Percentiles rank a stretch among this genome's conserved stretches.
Conservation (phyloP, 2,329 filamentous ascomycete species). For the Ascochyta rabiei region DNA sequence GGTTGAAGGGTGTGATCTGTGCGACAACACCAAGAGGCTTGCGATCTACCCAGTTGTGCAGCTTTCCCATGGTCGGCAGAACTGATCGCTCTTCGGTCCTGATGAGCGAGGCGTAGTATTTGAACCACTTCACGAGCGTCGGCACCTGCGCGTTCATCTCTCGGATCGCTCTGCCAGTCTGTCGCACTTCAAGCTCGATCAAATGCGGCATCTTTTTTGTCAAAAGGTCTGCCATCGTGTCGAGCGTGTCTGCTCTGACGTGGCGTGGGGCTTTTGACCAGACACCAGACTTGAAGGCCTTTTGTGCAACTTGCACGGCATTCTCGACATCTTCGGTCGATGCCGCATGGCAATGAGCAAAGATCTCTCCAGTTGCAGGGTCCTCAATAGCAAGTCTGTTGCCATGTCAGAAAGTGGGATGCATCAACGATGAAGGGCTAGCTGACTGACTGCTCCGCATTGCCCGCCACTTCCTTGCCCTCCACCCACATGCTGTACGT, state of each 20-base stretch:
- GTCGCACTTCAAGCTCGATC: slow-evolving; percentile 67
- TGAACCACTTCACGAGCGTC: slow-evolving; percentile 71
- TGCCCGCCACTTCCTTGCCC: slow-evolving; percentile 50
- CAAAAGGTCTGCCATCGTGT: slow-evolving; percentile 63
- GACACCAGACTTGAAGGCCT: slow-evolving; percentile 56
- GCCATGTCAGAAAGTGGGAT: slow-evolving; percentile 15
- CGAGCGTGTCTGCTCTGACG: slow-evolving; percentile 66
- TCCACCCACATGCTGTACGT: slow-evolving; percentile 50
- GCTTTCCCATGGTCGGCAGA: slow-evolving; percentile 66
- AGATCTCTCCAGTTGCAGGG: slow-evolving; percentile 59
- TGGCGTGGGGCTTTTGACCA: slow-evolving; percentile 66
- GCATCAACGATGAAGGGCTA: slow-evolving; percentile 16
- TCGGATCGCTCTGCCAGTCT: slow-evolving; percentile 71
- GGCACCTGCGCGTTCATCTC: slow-evolving; percentile 75
- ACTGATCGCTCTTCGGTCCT: slow-evolving; percentile 71
- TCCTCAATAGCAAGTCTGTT: slow-evolving; percentile 60
- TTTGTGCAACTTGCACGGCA: slow-evolving; percentile 52
- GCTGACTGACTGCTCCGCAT: slow-evolving; percentile 55
- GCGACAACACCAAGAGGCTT: slow-evolving; percentile 47
- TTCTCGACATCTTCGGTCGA: slow-evolving; percentile 54
- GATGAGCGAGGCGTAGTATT: slow-evolving; percentile 71
- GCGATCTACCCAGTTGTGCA: slow-evolving; percentile 53
- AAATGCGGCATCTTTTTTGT: slow-evolving; percentile 60
- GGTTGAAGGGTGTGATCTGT: slow-evolving; percentile 50
- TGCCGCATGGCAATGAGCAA: slow-evolving; percentile 59